phyloP scores from a whole-genome alignment of 805 yeast genomes.

The Alloascoidea hylecoeti region DNA sequence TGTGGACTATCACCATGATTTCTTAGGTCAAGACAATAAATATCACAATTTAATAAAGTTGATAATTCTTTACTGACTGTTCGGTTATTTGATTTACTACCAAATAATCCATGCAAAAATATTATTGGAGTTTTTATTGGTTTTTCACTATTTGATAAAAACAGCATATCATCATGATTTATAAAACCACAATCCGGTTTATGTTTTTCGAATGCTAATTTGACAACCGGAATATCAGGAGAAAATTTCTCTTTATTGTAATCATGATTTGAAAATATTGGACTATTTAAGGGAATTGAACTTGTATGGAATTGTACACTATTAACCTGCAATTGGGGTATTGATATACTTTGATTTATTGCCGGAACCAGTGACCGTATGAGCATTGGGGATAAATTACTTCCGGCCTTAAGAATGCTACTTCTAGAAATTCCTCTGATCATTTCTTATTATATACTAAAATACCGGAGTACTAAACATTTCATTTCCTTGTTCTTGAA shows the following conservation, averaged over 20 bases:
- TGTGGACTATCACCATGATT: slow-evolving; percentile 94
- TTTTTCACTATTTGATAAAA: not conserved
- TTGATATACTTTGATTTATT: too few relatives aligned
- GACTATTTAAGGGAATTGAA: not conserved
- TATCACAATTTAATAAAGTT: slow-evolving; percentile 32
- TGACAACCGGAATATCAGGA: not conserved
- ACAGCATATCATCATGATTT: not conserved
- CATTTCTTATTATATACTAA: too few relatives aligned
- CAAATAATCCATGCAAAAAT: slow-evolving; percentile 82
- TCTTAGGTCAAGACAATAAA: slow-evolving; percentile 64
- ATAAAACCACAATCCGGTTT: not conserved
- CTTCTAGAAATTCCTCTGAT: too few relatives aligned
- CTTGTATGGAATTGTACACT: too few relatives aligned
- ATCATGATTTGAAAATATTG: not conserved
- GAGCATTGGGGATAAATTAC: too few relatives aligned
- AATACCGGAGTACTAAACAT: too few relatives aligned
- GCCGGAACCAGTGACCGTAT: too few relatives aligned
- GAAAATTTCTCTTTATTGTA: not conserved
- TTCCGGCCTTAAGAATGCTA: too few relatives aligned
- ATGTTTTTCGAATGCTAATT: not conserved
- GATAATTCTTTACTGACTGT: slow-evolving; percentile 56
- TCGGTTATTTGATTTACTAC: slow-evolving; percentile 68
- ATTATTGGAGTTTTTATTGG: slow-evolving; percentile 39
- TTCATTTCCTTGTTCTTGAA: too few relatives aligned
- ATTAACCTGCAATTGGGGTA: too few relatives aligned